Conservation (phyloP, 2,329 filamentous ascomycete species). For the Raffaelea albimanens region DNA sequence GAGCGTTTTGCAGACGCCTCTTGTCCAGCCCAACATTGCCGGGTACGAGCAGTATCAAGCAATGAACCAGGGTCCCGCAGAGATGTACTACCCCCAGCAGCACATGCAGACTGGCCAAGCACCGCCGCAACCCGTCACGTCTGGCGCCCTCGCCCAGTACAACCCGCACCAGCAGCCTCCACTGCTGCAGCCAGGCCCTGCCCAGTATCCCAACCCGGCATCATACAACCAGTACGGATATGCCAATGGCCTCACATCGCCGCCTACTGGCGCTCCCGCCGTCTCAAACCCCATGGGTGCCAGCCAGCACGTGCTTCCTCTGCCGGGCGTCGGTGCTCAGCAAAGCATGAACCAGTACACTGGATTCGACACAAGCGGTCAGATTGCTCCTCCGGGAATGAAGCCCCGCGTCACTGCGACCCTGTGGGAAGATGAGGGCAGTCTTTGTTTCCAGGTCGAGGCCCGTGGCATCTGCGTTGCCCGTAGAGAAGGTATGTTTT, state of each 20-base stretch:
- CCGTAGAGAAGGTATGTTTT: constrained; percentile 68
- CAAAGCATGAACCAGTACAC: constrained; percentile 44
- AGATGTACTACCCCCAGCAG: constrained; percentile 73
- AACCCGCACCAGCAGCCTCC: constrained; percentile 64
- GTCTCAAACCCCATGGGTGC: constrained; percentile 61
- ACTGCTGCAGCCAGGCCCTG: constrained; percentile 62
- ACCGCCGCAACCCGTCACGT: constrained; percentile 69
- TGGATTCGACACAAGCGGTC: constrained; percentile 73
- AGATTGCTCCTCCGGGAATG: constrained; percentile 85
- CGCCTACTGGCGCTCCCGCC: constrained; percentile 53
- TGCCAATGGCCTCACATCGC: constrained; percentile 68
- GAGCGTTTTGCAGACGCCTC: constrained; percentile 28
- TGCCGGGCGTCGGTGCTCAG: constrained; percentile 51
- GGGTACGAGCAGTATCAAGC: constrained; percentile 36
- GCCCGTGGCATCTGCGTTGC: constrained; percentile 94
- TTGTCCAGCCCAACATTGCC: constrained; percentile 24
- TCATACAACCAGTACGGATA: constrained; percentile 66
- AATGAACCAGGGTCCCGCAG: constrained; percentile 76
- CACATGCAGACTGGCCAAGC: constrained; percentile 72
- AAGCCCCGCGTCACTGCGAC: constrained; percentile 95
- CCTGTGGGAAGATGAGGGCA: constrained; percentile 96
- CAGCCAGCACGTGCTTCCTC: constrained; percentile 55
- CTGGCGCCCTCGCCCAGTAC: constrained; percentile 65
- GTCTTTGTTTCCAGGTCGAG: constrained; percentile 94
- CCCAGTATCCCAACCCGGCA: constrained; percentile 53